These are phyloP conservation scores for Tilletia caries DNA, from an alignment of 1,284 basidiomycete species.

Conservation along the genomic window DNA sequence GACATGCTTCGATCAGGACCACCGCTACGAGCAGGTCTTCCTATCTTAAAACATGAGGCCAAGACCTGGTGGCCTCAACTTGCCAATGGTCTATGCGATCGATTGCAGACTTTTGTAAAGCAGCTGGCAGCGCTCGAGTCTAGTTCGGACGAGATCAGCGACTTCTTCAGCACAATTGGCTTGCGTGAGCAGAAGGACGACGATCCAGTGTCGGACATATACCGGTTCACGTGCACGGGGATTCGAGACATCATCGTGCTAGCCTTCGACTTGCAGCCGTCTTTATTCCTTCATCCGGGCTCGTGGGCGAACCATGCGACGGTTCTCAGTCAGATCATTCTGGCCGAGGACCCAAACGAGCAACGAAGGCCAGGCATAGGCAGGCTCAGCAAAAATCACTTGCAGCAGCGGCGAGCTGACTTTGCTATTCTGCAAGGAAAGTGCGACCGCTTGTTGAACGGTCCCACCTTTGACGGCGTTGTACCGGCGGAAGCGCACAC, in stretches of 20 bases:
- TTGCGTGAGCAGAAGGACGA: not conserved
- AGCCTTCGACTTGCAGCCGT: constrained; percentile 9
- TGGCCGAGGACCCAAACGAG: not conserved
- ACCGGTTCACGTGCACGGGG: not conserved
- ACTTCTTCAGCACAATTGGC: too few relatives aligned
- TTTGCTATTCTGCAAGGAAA: not conserved
- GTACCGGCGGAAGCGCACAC: too few relatives aligned
- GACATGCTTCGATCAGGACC: constrained; percentile 4
- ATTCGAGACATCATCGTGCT: not conserved
- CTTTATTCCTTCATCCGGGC: not conserved
- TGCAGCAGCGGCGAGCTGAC: not conserved
- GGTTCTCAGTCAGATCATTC: not conserved
- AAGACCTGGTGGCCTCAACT: constrained; percentile 9
- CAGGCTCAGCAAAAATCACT: not conserved
- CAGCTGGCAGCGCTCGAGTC: not conserved
- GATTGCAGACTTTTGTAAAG: not conserved
- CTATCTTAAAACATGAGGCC: not conserved
- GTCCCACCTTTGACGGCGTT: not conserved
- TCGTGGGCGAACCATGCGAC: not conserved
- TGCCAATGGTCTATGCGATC: not conserved
- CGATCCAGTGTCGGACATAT: not conserved
- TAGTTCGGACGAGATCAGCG: not conserved
- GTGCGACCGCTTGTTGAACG: not conserved
- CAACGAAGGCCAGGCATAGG: not conserved
- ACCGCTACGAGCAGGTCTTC: not conserved